Base-by-base conservation (phyloP, 805 yeast species). In the Ogataea paradorogensis region DNA sequence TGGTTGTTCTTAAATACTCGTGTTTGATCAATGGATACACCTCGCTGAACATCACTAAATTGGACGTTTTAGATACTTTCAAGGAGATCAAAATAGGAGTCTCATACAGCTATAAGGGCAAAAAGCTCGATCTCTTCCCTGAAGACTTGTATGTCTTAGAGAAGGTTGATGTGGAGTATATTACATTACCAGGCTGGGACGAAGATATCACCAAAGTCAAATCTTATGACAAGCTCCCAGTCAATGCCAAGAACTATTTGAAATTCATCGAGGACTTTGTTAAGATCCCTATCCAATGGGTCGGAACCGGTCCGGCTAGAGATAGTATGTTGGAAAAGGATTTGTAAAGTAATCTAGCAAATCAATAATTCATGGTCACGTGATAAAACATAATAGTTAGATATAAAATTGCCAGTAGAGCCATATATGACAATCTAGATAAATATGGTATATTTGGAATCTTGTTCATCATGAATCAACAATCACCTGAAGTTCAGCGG, bases 261-360 rank as follows among this genome's bases (percentile, higher is more conserved):
- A 72, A 76, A 52, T 93, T 66, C 63, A 91, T 93, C 58, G 98
- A 89, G 68, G 82, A 88, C 48, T 90, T 74, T 58, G 71, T 90
- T 47, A 73, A 75, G 34, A 91, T 87, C 43, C 95, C 95, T 41
- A 76, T 93, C 48, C 84, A 84, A 63, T 93, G 97, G 97, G 93
- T 93, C 47, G 99, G 99, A 62, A 93, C 95, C 42, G 99, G 99
- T 48, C 97, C 99, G 48, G 95, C 88, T 38, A 85, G 98, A 71
- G 95, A 84, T 42, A 80, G 90, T 26, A 90, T 89, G 96, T 74
- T 89, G 54, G 80, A 78, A 53, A 82, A 79, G 62, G 27, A 38
- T 13, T 37, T 42, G 32, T 44, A 40, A 35, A 11, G 9, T n/a
- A 26, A n/a, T 15, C 15, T 13, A 23, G 25, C 10, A 23, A 31